phyloP scores from a whole-genome alignment of 805 yeast species.

The Spathaspora sp. region DNA sequence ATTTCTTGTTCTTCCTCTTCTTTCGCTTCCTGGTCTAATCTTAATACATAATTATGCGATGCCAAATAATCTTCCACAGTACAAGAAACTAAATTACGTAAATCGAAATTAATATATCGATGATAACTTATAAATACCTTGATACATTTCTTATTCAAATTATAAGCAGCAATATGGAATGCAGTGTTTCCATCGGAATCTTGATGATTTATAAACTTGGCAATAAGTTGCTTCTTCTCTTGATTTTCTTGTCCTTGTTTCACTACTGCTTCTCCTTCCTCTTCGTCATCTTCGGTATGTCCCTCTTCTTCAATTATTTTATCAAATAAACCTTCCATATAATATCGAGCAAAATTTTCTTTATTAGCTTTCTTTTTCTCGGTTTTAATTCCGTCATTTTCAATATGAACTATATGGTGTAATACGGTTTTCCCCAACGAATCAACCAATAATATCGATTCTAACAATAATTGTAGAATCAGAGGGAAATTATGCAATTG shows the following conservation, averaged over 20 bases:
- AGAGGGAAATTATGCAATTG: conserved; percentile 35
- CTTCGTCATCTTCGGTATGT: conserved; percentile 13
- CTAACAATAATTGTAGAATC: conserved; percentile 31
- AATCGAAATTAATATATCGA: conserved; percentile 52
- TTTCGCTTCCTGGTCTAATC: conserved; percentile 15
- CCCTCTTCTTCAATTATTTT: conserved; percentile 26
- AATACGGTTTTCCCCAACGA: conserved; percentile 37
- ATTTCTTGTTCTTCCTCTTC: neutral
- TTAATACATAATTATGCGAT: conserved; percentile 24
- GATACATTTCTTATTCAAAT: conserved; percentile 70
- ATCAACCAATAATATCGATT: conserved; percentile 35
- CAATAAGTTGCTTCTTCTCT: conserved; percentile 27
- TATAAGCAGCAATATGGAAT: conserved; percentile 79
- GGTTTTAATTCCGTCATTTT: neutral
- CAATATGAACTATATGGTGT: conserved; percentile 33
- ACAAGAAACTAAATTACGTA: conserved; percentile 41
- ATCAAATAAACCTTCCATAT: conserved; percentile 34
- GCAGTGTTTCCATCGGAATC: conserved; percentile 96
- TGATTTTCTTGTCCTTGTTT: conserved; percentile 7
- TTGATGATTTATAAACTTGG: conserved; percentile 70
- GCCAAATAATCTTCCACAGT: conserved; percentile 43
- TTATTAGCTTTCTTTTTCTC: conserved; percentile 20
- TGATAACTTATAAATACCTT: conserved; percentile 83
- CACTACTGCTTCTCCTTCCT: conserved; percentile 4
- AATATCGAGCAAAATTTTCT: conserved; percentile 36